Conservation (phyloP, 805 yeast species). For the Peterozyma toletana region DNA sequence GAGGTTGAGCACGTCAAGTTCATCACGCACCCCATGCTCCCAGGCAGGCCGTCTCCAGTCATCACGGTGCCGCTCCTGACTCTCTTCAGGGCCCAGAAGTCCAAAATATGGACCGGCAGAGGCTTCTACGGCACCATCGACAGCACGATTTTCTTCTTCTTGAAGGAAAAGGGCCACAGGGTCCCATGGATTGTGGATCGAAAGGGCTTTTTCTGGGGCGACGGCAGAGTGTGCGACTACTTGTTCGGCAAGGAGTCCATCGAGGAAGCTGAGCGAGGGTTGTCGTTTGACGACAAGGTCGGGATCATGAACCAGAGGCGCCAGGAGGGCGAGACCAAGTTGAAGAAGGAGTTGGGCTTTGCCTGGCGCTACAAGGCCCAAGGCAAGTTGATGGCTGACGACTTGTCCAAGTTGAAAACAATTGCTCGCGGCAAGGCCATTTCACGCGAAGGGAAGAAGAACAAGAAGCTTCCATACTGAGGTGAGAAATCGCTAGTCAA, state of each 20-base stretch:
- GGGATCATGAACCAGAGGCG: constrained; percentile 40
- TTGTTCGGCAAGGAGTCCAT: constrained; percentile 74
- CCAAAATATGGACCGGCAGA: constrained; percentile 79
- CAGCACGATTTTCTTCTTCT: constrained; percentile 61
- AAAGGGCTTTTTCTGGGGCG: constrained; percentile 89
- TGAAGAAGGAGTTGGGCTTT: constrained; percentile 46
- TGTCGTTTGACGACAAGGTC: constrained; percentile 53
- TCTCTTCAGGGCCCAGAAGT: constrained; percentile 47
- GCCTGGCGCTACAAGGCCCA: constrained; percentile 52
- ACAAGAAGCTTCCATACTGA: too few relatives aligned
- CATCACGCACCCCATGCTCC: constrained; percentile 69
- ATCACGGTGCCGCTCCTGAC: constrained; percentile 55
- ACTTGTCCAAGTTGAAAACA: constrained; percentile 23
- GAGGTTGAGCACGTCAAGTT: constrained; percentile 50
- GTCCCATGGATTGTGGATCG: constrained; percentile 77
- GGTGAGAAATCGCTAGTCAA: too few relatives aligned
- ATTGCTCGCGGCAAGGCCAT: neutral
- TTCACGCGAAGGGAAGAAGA: too few relatives aligned
- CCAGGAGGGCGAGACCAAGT: constrained; percentile 39
- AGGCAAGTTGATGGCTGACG: constrained; percentile 35
- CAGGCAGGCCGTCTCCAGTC: constrained; percentile 72
- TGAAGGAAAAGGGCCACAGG: constrained; percentile 48
- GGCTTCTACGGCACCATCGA: constrained; percentile 84
- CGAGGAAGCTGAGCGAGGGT: constrained; percentile 69
- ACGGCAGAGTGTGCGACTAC: constrained; percentile 77